Conservation (phyloP, 148 eudicot species). For the Silene uniflora region DNA sequence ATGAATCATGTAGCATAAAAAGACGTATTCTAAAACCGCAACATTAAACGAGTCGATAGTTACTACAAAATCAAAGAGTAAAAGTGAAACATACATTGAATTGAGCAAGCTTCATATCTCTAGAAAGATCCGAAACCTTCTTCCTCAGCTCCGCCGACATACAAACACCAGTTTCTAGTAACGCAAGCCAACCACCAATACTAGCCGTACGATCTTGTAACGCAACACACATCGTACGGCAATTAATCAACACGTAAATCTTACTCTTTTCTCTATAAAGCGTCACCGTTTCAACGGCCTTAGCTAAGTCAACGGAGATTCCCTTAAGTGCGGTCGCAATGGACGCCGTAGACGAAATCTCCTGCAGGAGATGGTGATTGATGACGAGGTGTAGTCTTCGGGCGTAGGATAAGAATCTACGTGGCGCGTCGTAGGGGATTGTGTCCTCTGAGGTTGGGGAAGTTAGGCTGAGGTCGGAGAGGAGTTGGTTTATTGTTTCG, state of each 20-base stretch:
- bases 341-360: conserved; percentile 33
- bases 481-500: conserved; percentile 32
- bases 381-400: conserved; percentile 41
- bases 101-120: conserved; percentile 60
- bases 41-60: no score
- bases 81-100: conserved; percentile 33
- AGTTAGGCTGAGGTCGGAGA: conserved; percentile 36
- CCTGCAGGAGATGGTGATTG: conserved; percentile 29
- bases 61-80: neutral
- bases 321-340: conserved; percentile 50
- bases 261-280: conserved; percentile 46
- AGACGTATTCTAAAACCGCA: no score
- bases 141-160: conserved; percentile 39
- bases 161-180: conserved; percentile 41
- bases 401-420: conserved; percentile 43
- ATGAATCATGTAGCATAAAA: no score
- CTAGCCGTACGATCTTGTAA: conserved; percentile 47
- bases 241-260: conserved; percentile 50
- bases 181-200: conserved; percentile 64
- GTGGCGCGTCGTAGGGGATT: conserved; percentile 45
- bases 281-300: conserved; percentile 35
- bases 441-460: conserved; percentile 17
- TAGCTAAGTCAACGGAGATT: conserved; percentile 39
- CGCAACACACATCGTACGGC: conserved; percentile 35
- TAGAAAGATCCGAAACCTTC: conserved; percentile 53